A percentile compares a stretch with the other conserved stretches of the same genome.
Evolutionary conservation across 176 grass and related monocot species (phyloP).

Genomic region (Saccharum officinarum): DNA sequence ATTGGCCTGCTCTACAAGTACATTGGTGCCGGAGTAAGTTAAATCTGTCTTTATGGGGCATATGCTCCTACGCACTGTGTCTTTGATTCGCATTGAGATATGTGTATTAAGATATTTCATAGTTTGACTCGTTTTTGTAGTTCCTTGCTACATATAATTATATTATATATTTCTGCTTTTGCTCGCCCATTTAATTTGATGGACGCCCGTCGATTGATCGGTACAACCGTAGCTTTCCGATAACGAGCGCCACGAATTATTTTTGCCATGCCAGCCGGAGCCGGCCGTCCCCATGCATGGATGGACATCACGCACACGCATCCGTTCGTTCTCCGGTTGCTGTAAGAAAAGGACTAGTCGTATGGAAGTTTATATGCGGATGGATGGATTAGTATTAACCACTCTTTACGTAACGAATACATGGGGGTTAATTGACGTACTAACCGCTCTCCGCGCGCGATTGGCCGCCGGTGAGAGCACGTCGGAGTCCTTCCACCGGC

Average conservation of each 20-base stretch:
- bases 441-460: slow-evolving; percentile 11
- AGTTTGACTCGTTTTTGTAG: no score
- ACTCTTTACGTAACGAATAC: slow-evolving; percentile 1
- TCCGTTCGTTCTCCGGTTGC: slow-evolving; percentile 18
- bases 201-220: not conserved
- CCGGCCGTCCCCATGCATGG: not conserved
- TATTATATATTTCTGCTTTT: no score
- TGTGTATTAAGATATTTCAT: no score
- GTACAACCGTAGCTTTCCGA: slow-evolving; percentile 39
- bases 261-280: slow-evolving; percentile 7
- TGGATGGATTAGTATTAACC: slow-evolving; percentile 40
- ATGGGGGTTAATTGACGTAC: slow-evolving; percentile 34
- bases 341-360: slow-evolving; percentile 40
- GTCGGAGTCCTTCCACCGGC: not conserved
- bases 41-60: no score
- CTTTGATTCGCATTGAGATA: no score
- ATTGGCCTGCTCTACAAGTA: no score
- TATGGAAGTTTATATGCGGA: not conserved
- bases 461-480: not conserved
- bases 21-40: no score
- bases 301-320: not conserved
- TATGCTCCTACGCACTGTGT: no score
- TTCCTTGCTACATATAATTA: no score
- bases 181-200: not conserved
- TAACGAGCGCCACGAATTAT: slow-evolving; percentile 33